A percentile compares a stretch with the other conserved stretches of the same genome.
Evolutionary conservation across 331 rosid genomes (phyloP).

Genomic region (Quercus tomentella): DNA sequence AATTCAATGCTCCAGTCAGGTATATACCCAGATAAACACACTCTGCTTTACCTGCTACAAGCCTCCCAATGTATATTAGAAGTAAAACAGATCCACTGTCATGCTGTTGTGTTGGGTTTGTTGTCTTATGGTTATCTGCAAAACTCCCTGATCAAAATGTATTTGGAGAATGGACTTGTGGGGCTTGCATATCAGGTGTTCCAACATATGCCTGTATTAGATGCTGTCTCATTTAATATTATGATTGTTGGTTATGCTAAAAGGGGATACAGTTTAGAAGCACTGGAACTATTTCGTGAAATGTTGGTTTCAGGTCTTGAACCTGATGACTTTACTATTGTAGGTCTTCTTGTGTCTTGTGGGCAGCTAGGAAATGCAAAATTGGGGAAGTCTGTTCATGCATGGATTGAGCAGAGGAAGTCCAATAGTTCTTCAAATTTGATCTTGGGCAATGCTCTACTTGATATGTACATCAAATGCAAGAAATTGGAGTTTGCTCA

Average conservation of each 20-base stretch:
- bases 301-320: conserved; percentile 35
- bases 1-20: conserved; percentile 37
- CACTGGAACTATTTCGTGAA: conserved; percentile 32
- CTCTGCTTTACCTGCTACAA: conserved; percentile 41
- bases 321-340: conserved; percentile 45
- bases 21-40: conserved; percentile 40
- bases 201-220: conserved; percentile 19
- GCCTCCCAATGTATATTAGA: conserved; percentile 29
- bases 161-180: conserved; percentile 33
- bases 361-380: conserved; percentile 31
- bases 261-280: conserved; percentile 29
- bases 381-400: conserved; percentile 60
- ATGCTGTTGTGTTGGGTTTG: conserved; percentile 43
- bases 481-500: conserved; percentile 31
- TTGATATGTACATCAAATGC: conserved; percentile 54
- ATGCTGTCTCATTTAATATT: conserved; percentile 45
- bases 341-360: conserved; percentile 47
- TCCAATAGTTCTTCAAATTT: conserved; percentile 33
- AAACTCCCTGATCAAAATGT: conserved; percentile 35
- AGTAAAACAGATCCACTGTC: conserved; percentile 48
- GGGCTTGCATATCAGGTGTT: conserved; percentile 39
- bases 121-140: conserved; percentile 34
- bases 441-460: conserved; percentile 52
- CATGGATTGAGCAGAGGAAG: conserved; percentile 49
- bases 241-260: conserved; percentile 44